Evolutionary conservation across 495 filamentous ascomycete species (phyloP), one percentile per base, ranked within the genome.

Genomic region (Daldinia decipiens): DNA sequence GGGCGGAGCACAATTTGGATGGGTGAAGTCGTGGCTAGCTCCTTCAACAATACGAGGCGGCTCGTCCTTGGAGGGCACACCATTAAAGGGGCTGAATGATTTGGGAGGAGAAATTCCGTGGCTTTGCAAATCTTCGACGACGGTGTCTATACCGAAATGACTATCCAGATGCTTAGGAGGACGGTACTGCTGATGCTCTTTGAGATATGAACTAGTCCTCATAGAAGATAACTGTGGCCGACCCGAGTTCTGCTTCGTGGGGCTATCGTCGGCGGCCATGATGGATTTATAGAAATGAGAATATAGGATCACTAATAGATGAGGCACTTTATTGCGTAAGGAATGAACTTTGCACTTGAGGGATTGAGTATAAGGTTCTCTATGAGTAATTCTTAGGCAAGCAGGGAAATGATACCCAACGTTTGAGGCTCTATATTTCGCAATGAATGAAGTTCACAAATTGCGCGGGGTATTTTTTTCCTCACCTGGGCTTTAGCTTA

Each of bases 121-220:
- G 12, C 73, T 71, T 56, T 79, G 77, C 34, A 82, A 71, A 52
- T 83, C 80, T 68, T 87, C 85, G 19, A 87, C 81, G 15, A 86
- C 84, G 29, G 83, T 84, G 66, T 86, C 85, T 55, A 86, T 86
- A 26, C 82, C 83, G 70, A 79, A 82, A 66, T 85, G 82, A 62
- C 76, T 81, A 53, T 87, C 85, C 24, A 75, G 78, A 68, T 80
- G 79, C 65, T 81, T 81, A 12, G 87, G 87, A 11, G 90, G 86
- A 58, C 90, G 91, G 71, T 93, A 93, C 67, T 93, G 90, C 73
- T 92, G 89, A 67, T 92, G 89, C 62, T 92, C 90, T 54, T 87
- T 83, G 38, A 93, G 84, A 78, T 90, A 92, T 36, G 90, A 92
- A 71, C 85, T 85, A 79, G 88, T 90, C 62, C 88, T 86, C 83